Percentiles rank a stretch among this genome's conserved stretches.
Evolutionary conservation across 2,329 filamentous ascomycete species (phyloP).

Genomic region (Emmonsia crescens): DNA sequence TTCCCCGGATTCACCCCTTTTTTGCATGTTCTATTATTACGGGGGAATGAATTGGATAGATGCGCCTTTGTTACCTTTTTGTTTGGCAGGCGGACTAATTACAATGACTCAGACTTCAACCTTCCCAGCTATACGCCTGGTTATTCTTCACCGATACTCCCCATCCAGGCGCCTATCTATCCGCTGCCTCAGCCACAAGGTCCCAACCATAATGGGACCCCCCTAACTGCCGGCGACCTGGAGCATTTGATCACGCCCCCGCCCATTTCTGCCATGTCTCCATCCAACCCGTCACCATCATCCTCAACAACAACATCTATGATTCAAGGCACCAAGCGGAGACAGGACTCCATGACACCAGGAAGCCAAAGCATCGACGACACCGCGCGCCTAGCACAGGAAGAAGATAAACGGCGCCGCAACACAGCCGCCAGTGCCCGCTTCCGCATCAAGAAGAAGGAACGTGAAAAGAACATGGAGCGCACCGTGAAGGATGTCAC

Average conservation of each 20-base stretch:
- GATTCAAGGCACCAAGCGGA: conserved; percentile 6
- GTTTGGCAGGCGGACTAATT: not conserved
- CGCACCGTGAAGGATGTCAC: conserved; percentile 71
- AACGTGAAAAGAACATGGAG: conserved; percentile 77
- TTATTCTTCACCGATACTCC: conserved; percentile 8
- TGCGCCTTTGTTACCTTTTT: not conserved
- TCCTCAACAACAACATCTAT: not conserved
- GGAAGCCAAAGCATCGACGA: conserved; percentile 52
- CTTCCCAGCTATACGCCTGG: conserved; percentile 10
- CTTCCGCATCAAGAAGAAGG: conserved; percentile 94
- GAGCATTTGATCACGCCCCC: not conserved
- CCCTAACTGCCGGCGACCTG: not conserved
- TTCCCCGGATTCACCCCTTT: not conserved
- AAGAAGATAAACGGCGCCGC: conserved; percentile 80
- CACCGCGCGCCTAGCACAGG: conserved; percentile 59
- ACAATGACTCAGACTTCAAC: conserved; percentile 13
- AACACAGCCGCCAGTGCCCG: conserved; percentile 83
- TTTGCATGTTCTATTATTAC: not conserved
- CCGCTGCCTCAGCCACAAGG: conserved; percentile 5
- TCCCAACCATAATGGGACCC: not conserved
- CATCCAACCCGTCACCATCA: conserved; percentile 1
- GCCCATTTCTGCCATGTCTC: not conserved
- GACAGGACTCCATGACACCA: conserved; percentile 5
- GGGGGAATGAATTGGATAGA: not conserved
- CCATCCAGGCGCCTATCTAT: conserved; percentile 6